These are phyloP conservation scores for Anastatica hierochuntica DNA, from an alignment of 345 rosid genomes.

Conservation along the genomic window DNA sequence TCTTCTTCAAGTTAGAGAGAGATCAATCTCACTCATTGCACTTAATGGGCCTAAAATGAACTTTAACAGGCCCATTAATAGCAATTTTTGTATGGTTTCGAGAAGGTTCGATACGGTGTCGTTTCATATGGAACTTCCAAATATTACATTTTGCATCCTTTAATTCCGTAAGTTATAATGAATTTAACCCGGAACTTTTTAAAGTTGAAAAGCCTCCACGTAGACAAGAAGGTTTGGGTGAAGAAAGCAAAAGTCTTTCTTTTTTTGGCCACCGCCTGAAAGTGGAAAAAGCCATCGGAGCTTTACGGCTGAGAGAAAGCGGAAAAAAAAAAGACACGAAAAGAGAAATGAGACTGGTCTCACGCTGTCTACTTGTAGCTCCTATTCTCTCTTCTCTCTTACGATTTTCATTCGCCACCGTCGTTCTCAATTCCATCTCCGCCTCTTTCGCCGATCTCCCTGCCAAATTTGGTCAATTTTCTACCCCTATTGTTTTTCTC, in stretches of 20 bases:
- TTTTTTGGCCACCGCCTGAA: constrained; percentile 1
- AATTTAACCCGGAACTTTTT: not conserved
- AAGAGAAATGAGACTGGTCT: constrained; percentile 21
- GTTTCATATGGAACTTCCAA: not conserved
- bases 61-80: too few species aligned
- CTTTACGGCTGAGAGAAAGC: not conserved
- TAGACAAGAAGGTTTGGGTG: not conserved
- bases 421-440: constrained; percentile 41
- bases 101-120: too few species aligned
- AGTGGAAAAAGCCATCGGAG: constrained; percentile 4
- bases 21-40: too few species aligned
- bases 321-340: too few species aligned
- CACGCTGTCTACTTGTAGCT: constrained; percentile 2
- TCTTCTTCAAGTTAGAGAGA: too few species aligned
- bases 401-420: constrained; percentile 28
- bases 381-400: constrained; percentile 17
- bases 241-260: not conserved
- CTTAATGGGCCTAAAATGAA: too few species aligned
- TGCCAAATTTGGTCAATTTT: constrained; percentile 53
- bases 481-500: not conserved
- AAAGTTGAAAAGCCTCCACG: not conserved
- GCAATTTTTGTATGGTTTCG: too few species aligned
- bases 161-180: not conserved
- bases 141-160: not conserved
- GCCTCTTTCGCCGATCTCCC: constrained; percentile 56